Evolutionary conservation across 176 grass and related monocot genomes (phyloP).

Genomic region (Triticum urartu): DNA sequence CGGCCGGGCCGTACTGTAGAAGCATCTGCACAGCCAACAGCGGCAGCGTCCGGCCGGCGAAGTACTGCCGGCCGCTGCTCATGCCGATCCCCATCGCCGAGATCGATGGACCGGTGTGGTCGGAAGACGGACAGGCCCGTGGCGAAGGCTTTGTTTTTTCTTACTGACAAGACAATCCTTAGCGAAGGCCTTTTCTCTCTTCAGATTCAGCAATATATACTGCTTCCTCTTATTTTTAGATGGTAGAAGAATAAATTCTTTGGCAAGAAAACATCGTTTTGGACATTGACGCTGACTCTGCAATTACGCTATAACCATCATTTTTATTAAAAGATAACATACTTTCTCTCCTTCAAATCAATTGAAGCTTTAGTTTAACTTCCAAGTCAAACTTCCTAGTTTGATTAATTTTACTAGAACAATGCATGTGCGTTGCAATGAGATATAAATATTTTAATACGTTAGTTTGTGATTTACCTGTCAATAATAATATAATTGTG

Average conservation of each 20-base stretch:
- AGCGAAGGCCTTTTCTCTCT: background rate
- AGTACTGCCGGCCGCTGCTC: background rate
- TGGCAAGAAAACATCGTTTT: background rate
- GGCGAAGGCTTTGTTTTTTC: background rate
- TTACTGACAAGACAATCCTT: background rate
- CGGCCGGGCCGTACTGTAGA: constrained; percentile 49
- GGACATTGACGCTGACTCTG: background rate
- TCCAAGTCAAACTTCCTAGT: no score
- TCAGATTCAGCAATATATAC: background rate
- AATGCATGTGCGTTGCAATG: no score
- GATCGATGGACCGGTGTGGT: background rate
- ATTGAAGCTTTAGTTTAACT: no score
- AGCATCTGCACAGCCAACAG: constrained; percentile 65
- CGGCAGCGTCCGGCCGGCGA: constrained; percentile 39
- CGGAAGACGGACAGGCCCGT: background rate
- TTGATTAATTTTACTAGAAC: no score
- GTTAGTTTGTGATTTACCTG: no score
- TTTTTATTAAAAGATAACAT: no score
- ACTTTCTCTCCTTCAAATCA: no score
- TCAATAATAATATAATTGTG: no score
- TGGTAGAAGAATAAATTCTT: background rate
- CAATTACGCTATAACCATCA: no score
- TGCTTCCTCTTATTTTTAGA: background rate
- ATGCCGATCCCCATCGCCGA: background rate
- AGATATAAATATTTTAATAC: no score